Evolutionary conservation across 805 yeast genomes (phyloP).

Genomic region (Yarrowia sp.): DNA sequence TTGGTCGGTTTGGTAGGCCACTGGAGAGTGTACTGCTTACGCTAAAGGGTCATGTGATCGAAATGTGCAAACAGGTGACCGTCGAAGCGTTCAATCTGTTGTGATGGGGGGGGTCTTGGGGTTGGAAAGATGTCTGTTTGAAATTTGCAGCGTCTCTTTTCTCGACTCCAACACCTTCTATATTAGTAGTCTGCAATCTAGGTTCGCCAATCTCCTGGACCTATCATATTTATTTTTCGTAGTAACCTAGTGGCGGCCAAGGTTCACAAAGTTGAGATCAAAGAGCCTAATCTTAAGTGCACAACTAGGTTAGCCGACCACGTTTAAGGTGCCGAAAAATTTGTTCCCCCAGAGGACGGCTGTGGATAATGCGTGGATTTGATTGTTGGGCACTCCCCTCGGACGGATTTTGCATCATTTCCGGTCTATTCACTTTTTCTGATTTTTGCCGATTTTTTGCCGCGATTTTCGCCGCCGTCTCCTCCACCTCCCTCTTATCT

Average conservation of each 20-base stretch:
- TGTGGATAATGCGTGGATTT: too few relatives aligned
- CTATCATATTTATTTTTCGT: slow-evolving; percentile 30
- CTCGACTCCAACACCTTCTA: background rate
- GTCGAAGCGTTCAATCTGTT: too few relatives aligned
- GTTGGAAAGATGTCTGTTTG: background rate
- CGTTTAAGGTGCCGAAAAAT: too few relatives aligned
- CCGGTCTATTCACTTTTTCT: background rate
- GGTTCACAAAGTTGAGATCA: background rate
- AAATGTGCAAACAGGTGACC: too few relatives aligned
- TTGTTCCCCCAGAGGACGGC: too few relatives aligned
- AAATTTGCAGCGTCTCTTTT: background rate
- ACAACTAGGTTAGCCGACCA: too few relatives aligned
- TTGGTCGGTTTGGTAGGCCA: too few relatives aligned
- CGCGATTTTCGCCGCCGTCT: background rate
- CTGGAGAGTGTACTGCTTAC: too few relatives aligned
- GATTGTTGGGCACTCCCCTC: too few relatives aligned
- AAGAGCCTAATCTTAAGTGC: too few relatives aligned
- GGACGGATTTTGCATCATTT: too few relatives aligned
- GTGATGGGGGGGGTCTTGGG: background rate
- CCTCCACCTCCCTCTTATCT: slow-evolving; percentile 8
- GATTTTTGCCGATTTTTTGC: background rate
- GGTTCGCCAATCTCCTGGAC: slow-evolving; percentile 33
- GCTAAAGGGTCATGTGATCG: too few relatives aligned
- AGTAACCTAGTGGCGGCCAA: background rate
- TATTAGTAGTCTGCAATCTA: slow-evolving; percentile 23